Evolutionary conservation across 2,329 filamentous ascomycete genomes (phyloP).

Genomic region (Arthrobotrys conoides): DNA sequence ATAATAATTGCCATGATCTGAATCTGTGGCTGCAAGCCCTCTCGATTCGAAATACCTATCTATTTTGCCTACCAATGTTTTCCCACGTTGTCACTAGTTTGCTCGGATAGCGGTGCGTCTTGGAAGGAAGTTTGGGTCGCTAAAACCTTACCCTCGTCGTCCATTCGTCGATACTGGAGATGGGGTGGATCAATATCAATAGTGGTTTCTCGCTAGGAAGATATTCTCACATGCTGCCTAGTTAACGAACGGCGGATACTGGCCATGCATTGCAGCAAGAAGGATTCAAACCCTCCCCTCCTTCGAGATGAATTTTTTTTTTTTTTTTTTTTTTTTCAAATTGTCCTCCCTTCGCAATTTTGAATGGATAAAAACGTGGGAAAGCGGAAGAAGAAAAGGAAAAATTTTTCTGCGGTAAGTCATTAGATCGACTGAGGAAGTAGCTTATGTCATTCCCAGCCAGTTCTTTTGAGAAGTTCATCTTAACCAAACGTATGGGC

Average conservation of each 20-base stretch:
- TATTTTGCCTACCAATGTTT: conserved; percentile 39
- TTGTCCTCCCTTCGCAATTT: conserved; percentile 27
- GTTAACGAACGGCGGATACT: conserved; percentile 14
- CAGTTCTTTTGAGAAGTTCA: conserved; percentile 44
- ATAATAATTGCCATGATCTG: conserved; percentile 44
- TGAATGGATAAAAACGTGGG: conserved; percentile 21
- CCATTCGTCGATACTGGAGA: conserved; percentile 37
- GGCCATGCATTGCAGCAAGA: conserved; percentile 1
- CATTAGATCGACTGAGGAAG: conserved; percentile 58
- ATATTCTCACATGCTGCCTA: conserved; percentile 59
- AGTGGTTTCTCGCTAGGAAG: conserved; percentile 58
- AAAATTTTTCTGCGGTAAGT: conserved; percentile 26
- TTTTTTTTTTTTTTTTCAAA: background rate
- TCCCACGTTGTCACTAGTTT: conserved; percentile 54
- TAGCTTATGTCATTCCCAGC: conserved; percentile 57
- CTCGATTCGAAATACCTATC: conserved; percentile 32
- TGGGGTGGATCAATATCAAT: conserved; percentile 51
- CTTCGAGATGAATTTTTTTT: conserved; percentile 24
- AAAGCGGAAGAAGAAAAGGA: conserved; percentile 37
- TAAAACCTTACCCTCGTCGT: conserved; percentile 60
- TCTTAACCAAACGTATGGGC: conserved; percentile 51
- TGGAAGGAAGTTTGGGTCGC: conserved; percentile 57
- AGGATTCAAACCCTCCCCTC: conserved; percentile 52
- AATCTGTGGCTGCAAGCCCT: conserved; percentile 53
- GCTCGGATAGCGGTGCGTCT: conserved; percentile 47